Base-by-base conservation (phyloP, 2,329 filamentous ascomycete genomes). In the Colletotrichum godetiae region DNA sequence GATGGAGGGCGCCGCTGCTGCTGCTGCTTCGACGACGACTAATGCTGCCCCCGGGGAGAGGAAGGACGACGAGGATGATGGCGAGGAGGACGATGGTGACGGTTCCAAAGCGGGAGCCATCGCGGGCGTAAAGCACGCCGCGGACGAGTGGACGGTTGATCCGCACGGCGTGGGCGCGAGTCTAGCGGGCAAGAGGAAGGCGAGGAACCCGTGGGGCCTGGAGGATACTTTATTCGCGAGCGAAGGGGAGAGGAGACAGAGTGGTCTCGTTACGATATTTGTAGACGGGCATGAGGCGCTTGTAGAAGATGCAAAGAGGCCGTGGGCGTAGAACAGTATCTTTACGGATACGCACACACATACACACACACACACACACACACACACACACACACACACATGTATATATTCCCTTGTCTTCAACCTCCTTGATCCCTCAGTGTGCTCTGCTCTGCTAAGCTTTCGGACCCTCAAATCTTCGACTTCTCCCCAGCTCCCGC, bases 131-230 rank as follows among this genome's bases (percentile, higher is more conserved):
- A 78, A 77, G 4, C 75, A 82, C 66, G 86, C 88, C 0, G 75
- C 87, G 72, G 80, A 81, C 0, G 84, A 88, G 75, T 91, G 89
- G 89, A 80, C 75, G 61, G 78, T 77, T 11, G 89, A 91, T 80
- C 87, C 88, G 1, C 88, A 90, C 74, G 89, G 89, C 0, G 80
- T 82, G 11, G 86, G 85, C 0, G 76, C 79, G 22, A 81, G 79
- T 24, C 77, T 91, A 42, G 83, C 84, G 3, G 81, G 81, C 5
- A 91, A 91, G 81, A 83, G 89, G 60, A 77, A 73, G 55, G 81
- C 75, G 70, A 84, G 89, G 70, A 90, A 91, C 71, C 85, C 85
- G 0, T 90, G 88, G 87, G 75, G 74, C 0, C 73, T 83, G 1
- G 76, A 78, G 37, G 88, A 90, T 77, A 76, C 76, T 3, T 76